A percentile compares a stretch with the other conserved stretches of the same genome.
Evolutionary conservation across 305 asterid genomes (phyloP).

Genomic region (Fraxinus baroniana): DNA sequence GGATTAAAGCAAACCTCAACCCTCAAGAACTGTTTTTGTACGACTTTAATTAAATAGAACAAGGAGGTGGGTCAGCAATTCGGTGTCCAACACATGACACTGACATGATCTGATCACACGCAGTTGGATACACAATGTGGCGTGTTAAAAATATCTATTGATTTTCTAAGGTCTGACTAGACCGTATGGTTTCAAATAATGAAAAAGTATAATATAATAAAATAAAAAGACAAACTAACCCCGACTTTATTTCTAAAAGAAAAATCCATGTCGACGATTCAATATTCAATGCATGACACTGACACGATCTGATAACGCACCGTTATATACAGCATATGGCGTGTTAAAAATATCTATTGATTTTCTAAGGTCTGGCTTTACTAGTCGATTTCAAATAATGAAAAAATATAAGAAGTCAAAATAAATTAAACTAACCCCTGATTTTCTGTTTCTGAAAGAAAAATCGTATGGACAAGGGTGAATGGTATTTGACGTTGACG

Average conservation of each 20-base stretch:
- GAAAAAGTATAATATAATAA: background rate
- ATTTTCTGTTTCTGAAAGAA: background rate
- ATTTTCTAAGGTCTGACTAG: background rate
- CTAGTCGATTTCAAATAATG: background rate
- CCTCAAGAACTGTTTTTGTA: background rate
- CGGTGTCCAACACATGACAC: background rate
- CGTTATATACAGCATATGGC: background rate
- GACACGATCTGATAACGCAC: background rate
- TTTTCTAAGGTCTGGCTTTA: background rate
- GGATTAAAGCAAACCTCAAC: background rate
- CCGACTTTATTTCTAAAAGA: background rate
- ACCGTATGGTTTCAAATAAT: background rate
- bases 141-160: background rate
- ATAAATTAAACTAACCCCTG: background rate
- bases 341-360: background rate
- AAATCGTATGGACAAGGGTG: background rate
- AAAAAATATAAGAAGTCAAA: background rate
- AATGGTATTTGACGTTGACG: background rate
- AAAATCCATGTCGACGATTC: background rate
- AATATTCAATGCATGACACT: background rate
- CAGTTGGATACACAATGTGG: background rate
- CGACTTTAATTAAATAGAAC: background rate
- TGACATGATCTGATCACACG: background rate
- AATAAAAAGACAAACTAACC: background rate
- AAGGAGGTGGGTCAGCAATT: background rate